phyloP scores from a whole-genome alignment of 306 rosid genomes.

The Abrus pulchellus region DNA sequence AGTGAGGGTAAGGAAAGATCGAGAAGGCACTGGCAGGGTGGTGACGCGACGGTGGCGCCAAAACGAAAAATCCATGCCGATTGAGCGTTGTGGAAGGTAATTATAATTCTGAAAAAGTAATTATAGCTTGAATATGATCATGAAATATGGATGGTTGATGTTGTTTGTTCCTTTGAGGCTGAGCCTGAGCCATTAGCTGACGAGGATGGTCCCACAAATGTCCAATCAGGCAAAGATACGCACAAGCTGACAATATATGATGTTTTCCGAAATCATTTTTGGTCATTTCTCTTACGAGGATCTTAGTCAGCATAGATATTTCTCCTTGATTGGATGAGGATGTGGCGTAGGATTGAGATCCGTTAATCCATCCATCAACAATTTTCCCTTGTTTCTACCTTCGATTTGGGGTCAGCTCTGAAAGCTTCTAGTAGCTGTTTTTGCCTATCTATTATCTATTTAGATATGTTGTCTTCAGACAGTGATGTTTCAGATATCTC shows the following conservation, averaged over 20 bases:
- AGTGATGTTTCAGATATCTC: conserved; percentile 15
- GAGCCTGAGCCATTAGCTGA: conserved; percentile 15
- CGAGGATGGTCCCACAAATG: conserved; percentile 45
- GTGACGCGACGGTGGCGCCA: not conserved
- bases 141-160: not conserved
- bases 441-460: not conserved
- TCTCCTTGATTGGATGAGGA: conserved; percentile 44
- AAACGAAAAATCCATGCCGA: not conserved
- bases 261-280: conserved; percentile 29
- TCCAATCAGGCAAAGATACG: conserved; percentile 42
- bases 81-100: not conserved
- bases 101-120: not conserved
- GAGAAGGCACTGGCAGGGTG: not conserved
- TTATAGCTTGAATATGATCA: not conserved
- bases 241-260: conserved; percentile 34
- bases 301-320: conserved; percentile 60
- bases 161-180: not conserved
- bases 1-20: not conserved
- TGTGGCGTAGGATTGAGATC: conserved; percentile 33
- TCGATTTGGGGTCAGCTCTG: not conserved
- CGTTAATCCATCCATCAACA: not conserved
- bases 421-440: conserved; percentile 33
- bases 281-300: conserved; percentile 52
- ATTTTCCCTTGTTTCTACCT: not conserved
- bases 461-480: not conserved